phyloP scores from a whole-genome alignment of 1,139 yeast genomes.

The Diutina catenulata region DNA sequence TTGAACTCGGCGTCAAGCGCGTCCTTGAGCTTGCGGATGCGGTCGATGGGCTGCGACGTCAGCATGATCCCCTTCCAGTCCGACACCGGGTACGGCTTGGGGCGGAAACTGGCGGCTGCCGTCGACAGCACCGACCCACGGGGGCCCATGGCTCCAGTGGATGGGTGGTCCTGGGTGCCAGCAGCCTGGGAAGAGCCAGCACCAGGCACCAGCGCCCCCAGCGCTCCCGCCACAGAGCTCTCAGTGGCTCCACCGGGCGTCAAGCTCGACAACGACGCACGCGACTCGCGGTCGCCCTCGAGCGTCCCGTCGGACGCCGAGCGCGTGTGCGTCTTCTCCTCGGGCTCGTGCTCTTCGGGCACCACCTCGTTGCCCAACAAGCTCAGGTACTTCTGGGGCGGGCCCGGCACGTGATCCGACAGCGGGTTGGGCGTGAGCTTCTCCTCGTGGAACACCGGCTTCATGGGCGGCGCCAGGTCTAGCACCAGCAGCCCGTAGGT shows the following conservation, averaged over 20 bases:
- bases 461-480: neutral
- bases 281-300: neutral
- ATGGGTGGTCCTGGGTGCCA: too few relatives aligned
- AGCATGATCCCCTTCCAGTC: slow-evolving; percentile 5
- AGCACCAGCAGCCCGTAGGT: neutral
- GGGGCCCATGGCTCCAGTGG: neutral
- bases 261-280: too few relatives aligned
- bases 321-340: too few relatives aligned
- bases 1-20: neutral
- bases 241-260: too few relatives aligned
- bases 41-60: neutral
- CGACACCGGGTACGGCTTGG: slow-evolving; percentile 3
- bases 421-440: slow-evolving; percentile 4
- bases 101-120: neutral
- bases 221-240: too few relatives aligned
- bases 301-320: neutral
- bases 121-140: neutral
- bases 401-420: neutral
- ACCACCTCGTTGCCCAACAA: neutral
- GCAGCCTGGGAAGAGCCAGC: neutral
- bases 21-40: neutral
- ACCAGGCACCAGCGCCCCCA: neutral
- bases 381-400: neutral
- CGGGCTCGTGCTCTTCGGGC: neutral
- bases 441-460: slow-evolving; percentile 4